Evolutionary conservation across 306 rosid species (phyloP).

Genomic region (Benincasa hispida): DNA sequence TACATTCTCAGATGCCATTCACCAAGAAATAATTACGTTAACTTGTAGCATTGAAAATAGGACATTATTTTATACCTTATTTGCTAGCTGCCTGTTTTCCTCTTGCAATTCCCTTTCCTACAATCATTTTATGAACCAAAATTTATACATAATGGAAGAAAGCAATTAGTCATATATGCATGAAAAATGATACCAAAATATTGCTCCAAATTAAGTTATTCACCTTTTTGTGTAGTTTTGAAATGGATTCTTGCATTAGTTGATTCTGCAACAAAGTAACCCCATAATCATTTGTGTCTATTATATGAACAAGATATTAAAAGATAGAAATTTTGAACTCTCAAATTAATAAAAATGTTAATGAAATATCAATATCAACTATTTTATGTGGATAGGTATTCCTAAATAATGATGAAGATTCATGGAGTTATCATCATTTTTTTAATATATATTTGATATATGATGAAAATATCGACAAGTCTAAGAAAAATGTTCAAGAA

Average conservation of each 20-base stretch:
- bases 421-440: background rate
- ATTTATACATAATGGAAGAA: background rate
- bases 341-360: background rate
- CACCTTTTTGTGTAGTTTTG: slow-evolving; percentile 70
- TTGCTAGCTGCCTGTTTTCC: slow-evolving; percentile 45
- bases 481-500: too few relatives aligned
- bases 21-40: background rate
- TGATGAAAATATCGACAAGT: background rate
- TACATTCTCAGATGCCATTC: background rate
- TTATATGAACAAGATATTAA: background rate
- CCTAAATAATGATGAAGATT: background rate
- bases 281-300: background rate
- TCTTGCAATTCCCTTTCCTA: slow-evolving; percentile 56
- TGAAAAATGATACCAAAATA: background rate
- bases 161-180: background rate
- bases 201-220: background rate
- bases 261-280: slow-evolving; percentile 51
- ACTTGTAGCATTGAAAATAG: background rate
- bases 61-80: slow-evolving; percentile 26
- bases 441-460: too few relatives aligned
- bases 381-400: background rate
- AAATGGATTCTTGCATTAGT: slow-evolving; percentile 54
- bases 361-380: background rate
- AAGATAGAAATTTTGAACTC: background rate
- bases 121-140: background rate